phyloP scores from a whole-genome alignment of 2,329 filamentous ascomycete genomes.

The Biscogniauxia sp. region DNA sequence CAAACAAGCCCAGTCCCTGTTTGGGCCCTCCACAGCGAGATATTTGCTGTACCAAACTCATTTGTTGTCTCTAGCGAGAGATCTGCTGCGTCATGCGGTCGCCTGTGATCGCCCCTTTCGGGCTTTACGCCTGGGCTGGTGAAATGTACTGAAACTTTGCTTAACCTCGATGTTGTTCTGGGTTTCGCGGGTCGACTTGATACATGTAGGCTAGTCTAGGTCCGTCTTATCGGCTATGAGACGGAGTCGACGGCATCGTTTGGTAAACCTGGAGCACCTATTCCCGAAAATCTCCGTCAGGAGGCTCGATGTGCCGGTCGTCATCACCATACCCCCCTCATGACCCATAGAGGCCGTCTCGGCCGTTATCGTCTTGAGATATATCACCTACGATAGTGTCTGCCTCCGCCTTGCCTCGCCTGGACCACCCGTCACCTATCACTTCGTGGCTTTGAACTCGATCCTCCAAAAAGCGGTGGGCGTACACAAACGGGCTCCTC shows the following conservation, averaged over 20 bases:
- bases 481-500: constrained; percentile 45
- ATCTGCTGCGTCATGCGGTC: constrained; percentile 39
- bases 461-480: constrained; percentile 48
- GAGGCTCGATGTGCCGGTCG: constrained; percentile 18
- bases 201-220: constrained; percentile 24
- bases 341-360: constrained; percentile 13
- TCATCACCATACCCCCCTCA: constrained; percentile 13
- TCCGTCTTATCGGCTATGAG: constrained; percentile 26
- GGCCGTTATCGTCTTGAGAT: constrained; percentile 16
- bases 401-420: constrained; percentile 18
- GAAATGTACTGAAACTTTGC: constrained; percentile 39
- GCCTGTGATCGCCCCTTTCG: constrained; percentile 40
- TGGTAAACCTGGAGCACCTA: constrained; percentile 19
- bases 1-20: constrained; percentile 42
- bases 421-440: constrained; percentile 36
- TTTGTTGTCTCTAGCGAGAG: constrained; percentile 36
- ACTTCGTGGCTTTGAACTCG: constrained; percentile 41
- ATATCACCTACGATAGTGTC: constrained; percentile 16
- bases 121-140: constrained; percentile 34
- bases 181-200: constrained; percentile 26
- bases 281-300: constrained; percentile 24
- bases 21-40: constrained; percentile 36
- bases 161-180: constrained; percentile 36
- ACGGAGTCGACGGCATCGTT: constrained; percentile 29
- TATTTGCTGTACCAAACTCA: constrained; percentile 45